Base-by-base conservation (phyloP, 805 yeast species). In the Torulaspora microellipsoides region DNA sequence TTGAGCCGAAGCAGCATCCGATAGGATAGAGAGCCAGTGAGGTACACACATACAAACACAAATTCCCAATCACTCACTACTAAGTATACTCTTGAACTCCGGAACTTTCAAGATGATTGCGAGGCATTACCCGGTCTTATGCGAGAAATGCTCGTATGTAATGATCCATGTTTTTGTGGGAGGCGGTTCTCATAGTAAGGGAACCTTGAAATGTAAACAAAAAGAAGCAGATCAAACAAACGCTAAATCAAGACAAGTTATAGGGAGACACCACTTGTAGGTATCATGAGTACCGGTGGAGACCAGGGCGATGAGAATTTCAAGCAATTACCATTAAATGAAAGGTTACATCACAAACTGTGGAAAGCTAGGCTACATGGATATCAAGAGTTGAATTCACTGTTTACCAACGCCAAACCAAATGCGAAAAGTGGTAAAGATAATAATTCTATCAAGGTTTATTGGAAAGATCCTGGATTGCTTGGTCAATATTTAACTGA, bases 331-430 rank as follows among this genome's bases (percentile, higher is more conserved):
- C 81, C 95, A 1, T 60, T 88, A 20, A 78, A 75, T 13, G 88
- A 85, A 42, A 71, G 88, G 40, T 65, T 85, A 40, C 68, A 64
- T 7, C 89, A 85, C 60, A 82, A 83, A 58, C 77, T 76, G 51
- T 93, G 98, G 98, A 90, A 88, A 65, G 97, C 80, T 11, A 80
- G 99, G 47, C 68, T 76, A 43, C 77, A 71, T 13, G 96, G 91
- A 0, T 91, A 90, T 62, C 84, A 81, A 42, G 91, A 85, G 54
- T 58, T 81, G 40, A 66, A 71, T 15, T 67, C 68, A 33, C 61
- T 56, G 32, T 84, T 86, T 55, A 69, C 73, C 70, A 71, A 48
- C 81, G 76, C 31, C 13, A 35, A 36, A 25, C 34, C 25, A 1
- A 43, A 36, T 8, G 34, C 31, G 5, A 40, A 31, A 5, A 36